Evolutionary conservation across 2,329 filamentous ascomycete genomes (phyloP).

Genomic region (Verticillium klebahnii): DNA sequence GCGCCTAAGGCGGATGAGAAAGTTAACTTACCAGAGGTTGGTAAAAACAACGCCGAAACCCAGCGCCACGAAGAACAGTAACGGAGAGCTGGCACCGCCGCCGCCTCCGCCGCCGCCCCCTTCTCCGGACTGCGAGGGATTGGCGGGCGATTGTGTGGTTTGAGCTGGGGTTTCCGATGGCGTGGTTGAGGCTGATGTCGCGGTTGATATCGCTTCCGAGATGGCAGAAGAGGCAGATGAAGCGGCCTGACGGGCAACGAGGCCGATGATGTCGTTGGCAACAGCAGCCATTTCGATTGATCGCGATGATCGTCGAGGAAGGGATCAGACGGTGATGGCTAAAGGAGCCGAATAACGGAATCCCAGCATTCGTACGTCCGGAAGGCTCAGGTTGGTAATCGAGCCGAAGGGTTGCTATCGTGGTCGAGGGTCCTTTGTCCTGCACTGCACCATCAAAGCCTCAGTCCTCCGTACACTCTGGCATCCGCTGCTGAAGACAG

Average conservation of each 20-base stretch:
- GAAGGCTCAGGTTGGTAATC: background rate
- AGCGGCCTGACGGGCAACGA: constrained; percentile 25
- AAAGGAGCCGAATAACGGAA: background rate
- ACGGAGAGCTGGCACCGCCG: constrained; percentile 34
- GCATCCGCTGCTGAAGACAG: background rate
- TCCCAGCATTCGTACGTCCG: constrained; percentile 1
- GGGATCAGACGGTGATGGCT: background rate
- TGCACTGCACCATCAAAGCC: background rate
- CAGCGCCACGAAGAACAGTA: constrained; percentile 83
- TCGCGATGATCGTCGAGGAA: background rate
- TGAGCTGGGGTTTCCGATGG: constrained; percentile 11
- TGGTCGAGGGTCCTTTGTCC: background rate
- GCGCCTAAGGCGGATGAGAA: background rate
- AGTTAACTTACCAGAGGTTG: constrained; percentile 77
- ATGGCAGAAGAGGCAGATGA: constrained; percentile 8
- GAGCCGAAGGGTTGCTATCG: background rate
- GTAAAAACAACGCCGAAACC: constrained; percentile 98
- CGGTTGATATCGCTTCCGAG: background rate
- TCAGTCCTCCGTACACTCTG: background rate
- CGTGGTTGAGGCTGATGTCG: constrained; percentile 5
- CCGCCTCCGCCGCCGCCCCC: constrained; percentile 10
- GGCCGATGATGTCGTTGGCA: constrained; percentile 12
- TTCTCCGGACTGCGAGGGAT: background rate
- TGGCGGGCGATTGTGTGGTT: background rate
- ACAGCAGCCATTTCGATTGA: constrained; percentile 16